Evolutionary conservation across 495 filamentous ascomycete species (phyloP), one percentile per base, ranked within the genome.

Genomic region (Hamigera avellanea): DNA sequence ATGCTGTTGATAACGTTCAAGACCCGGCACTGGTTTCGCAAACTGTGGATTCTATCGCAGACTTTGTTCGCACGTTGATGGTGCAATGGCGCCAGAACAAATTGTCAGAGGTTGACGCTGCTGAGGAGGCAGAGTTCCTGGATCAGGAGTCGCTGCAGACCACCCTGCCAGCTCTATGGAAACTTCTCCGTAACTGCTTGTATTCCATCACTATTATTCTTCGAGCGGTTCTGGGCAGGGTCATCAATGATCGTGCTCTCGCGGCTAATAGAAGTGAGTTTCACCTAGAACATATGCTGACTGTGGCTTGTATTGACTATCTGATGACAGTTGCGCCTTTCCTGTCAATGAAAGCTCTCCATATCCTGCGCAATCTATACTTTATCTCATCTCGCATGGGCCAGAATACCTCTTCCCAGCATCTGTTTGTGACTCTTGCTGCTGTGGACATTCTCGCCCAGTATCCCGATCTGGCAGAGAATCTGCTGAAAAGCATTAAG

Each of bases 21-120:
- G 67, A 86, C 44, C 54, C 77, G 0, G 56, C 59, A 36, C 55
- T 78, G 0, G 66, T 95, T 9, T 63, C 81, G 26, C 70, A 66
- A 23, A 67, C 76, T 16, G 65, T 91, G n/a, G 81, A 86, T 42
- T 72, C 82, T 38, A 50, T 95, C 17, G 61, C 75, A 5, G 66
- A 62, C 8, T 93, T 98, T 47, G 70, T 80, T 6, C 67, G 75
- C 18, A 79, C 69, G 2, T 49, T 98, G 15, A 64, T 79, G 34
- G 67, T 78, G n/a, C 79, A 85, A 49, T 98, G 91, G 91, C 73
- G 79, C 34, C 73, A 76, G 41, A 91, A 78, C 53, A 85, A 86
- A 45, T 66, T 98, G 23, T 93, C 82, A 1, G 78, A 83, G 40
- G 69, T 95, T 35, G 91, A 95, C 44, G 52, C 67, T 32, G 75